Base-by-base conservation (phyloP, 768 basidiomycete genomes). In the Hygrophoropsis aurantiaca region DNA sequence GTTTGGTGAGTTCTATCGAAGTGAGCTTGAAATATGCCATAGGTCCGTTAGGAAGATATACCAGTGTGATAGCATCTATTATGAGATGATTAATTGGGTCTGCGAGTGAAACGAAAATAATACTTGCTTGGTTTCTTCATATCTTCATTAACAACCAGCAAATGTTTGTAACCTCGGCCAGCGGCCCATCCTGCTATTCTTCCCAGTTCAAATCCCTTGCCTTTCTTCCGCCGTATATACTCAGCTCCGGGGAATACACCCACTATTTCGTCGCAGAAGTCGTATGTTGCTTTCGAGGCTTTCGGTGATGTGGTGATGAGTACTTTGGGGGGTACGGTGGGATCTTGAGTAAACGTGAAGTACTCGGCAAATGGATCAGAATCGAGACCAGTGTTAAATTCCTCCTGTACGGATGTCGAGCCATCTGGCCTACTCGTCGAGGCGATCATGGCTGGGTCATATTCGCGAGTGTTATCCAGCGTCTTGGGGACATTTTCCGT, bases 21-120 rank as follows among this genome's bases (percentile, higher is more conserved):
- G 90, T 85, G 34, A 99, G 75, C 63, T 90, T 95, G 76, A 98
- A 97, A 65, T 94, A 94, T 0, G 94, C 94, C 2, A 91, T 90
- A 0, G 97, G 97, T 11, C 97, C 97, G 42, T 82, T 73, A 0
- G 97, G 97, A 11, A 99, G 81, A 60, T 95, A 82, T 36, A 93
- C 81, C 44, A 98, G 69, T 0, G 95, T 97, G 52, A 99, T 84
- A 2, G 94, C 93, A 68, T 95, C 97, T 98, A 54, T 4, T 50
- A 15, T 42, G 32, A 40, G 19, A 40, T 18, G 15, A 38, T 50
- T 25, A 42, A 49, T 26, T 54, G 48, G 57, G 26, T 20, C 10
- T 16, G 36, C 50, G 11, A 20, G 7, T 19, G 10, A n/a, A 16
- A 11, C 25, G 45, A 39, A 21, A 38, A 21, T 37, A 35, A 49